These are phyloP conservation scores for Lachnellula occidentalis DNA, from an alignment of 2,329 filamentous ascomycete species.

Conservation along the genomic window DNA sequence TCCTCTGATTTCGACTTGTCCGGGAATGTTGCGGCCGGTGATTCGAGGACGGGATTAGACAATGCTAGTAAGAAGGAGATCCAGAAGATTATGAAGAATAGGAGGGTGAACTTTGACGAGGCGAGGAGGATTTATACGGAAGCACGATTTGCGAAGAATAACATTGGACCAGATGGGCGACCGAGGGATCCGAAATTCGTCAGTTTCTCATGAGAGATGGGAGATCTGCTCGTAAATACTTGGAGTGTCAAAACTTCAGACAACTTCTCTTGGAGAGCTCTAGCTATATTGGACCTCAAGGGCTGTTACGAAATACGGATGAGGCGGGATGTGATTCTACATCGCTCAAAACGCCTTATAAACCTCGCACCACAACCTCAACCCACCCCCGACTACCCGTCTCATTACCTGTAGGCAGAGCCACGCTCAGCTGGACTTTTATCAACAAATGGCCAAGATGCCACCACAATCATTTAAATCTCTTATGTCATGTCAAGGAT, in stretches of 20 bases:
- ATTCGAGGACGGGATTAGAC: slow-evolving; percentile 76
- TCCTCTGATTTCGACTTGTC: slow-evolving; percentile 78
- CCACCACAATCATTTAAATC: background rate
- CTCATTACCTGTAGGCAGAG: background rate
- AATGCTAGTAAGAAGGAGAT: slow-evolving; percentile 75
- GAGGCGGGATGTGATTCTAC: background rate
- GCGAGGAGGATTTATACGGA: slow-evolving; percentile 83
- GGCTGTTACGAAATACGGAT: background rate
- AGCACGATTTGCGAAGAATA: slow-evolving; percentile 76
- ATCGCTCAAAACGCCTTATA: background rate
- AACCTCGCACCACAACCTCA: background rate
- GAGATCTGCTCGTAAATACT: background rate
- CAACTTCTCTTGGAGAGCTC: background rate
- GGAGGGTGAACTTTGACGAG: slow-evolving; percentile 81
- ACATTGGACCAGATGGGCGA: slow-evolving; percentile 80
- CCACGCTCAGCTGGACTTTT: background rate
- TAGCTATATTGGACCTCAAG: background rate
- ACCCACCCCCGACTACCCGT: background rate
- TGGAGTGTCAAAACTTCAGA: background rate
- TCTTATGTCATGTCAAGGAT: background rate
- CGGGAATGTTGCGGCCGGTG: slow-evolving; percentile 73
- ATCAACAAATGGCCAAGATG: background rate
- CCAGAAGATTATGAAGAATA: slow-evolving; percentile 82
- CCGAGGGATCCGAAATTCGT: slow-evolving; percentile 94
- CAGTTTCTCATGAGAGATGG: slow-evolving; percentile 53